Conservation (phyloP, 2,329 filamentous ascomycete genomes). For the Xylogone sp. region DNA sequence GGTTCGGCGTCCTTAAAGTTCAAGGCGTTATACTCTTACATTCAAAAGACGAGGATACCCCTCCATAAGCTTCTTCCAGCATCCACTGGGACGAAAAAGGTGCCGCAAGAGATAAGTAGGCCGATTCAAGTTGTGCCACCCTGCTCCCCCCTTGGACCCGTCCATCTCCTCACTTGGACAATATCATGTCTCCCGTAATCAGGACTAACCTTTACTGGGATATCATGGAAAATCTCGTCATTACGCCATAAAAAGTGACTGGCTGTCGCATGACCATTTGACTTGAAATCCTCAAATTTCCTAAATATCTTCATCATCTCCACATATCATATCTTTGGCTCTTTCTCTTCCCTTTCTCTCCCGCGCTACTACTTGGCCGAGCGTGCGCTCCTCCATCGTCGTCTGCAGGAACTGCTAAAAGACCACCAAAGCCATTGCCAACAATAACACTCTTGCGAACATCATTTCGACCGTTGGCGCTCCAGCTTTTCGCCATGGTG, state of each 20-base stretch:
- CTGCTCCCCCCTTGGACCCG: too few species aligned
- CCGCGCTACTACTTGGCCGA: conserved; percentile 22
- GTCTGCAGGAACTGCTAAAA: conserved; percentile 57
- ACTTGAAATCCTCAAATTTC: not conserved
- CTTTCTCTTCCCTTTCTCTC: conserved; percentile 15
- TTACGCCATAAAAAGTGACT: not conserved
- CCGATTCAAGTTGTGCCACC: too few species aligned
- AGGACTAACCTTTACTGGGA: too few species aligned
- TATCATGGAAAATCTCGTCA: not conserved
- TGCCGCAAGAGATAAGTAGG: too few species aligned
- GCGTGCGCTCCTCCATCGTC: conserved; percentile 27
- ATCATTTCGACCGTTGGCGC: conserved; percentile 36
- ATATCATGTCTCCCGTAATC: too few species aligned
- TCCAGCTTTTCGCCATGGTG: conserved; percentile 38
- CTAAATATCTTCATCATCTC: conserved; percentile 13
- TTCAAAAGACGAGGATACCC: too few species aligned
- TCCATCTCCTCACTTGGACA: too few species aligned
- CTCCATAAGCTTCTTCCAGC: too few species aligned
- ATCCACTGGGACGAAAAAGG: too few species aligned
- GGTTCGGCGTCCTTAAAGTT: too few species aligned
- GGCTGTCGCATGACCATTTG: not conserved
- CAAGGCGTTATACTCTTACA: too few species aligned
- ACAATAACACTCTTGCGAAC: conserved; percentile 60
- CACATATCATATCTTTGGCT: conserved; percentile 25
- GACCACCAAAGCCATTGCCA: conserved; percentile 64